These are phyloP conservation scores for Ascochyta pisi DNA, from an alignment of 2,329 filamentous ascomycete species.

Conservation along the genomic window DNA sequence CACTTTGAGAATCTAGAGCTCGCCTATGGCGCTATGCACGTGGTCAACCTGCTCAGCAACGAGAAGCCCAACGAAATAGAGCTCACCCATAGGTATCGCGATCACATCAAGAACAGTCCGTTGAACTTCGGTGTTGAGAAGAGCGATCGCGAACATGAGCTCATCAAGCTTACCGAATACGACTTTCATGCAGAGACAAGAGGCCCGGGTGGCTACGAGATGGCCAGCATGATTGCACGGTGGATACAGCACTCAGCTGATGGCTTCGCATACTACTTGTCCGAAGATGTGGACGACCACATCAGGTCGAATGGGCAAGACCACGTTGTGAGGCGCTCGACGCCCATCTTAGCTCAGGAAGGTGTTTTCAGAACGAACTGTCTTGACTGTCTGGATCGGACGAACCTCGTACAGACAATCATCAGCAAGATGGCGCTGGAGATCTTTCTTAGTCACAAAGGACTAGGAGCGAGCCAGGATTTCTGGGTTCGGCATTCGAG, in stretches of 20 bases:
- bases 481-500: conserved; percentile 93
- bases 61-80: conserved; percentile 86
- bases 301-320: conserved; percentile 52
- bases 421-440: conserved; percentile 94
- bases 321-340: conserved; percentile 51
- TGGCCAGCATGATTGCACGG: conserved; percentile 81
- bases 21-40: conserved; percentile 87
- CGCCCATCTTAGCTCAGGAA: conserved; percentile 86
- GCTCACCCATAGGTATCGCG: conserved; percentile 78
- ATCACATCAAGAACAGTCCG: conserved; percentile 76
- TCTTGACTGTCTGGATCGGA: conserved; percentile 92
- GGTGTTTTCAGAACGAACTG: conserved; percentile 97
- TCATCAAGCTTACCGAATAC: conserved; percentile 84
- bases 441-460: conserved; percentile 77
- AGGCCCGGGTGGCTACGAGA: conserved; percentile 85
- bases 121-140: conserved; percentile 68
- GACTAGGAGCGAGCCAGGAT: conserved; percentile 73
- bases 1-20: conserved; percentile 89
- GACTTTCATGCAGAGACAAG: conserved; percentile 97
- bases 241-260: conserved; percentile 82
- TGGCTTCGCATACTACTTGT: conserved; percentile 90
- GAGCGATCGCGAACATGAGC: conserved; percentile 68
- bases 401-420: conserved; percentile 94
- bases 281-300: conserved; percentile 71
- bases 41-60: conserved; percentile 92